These are phyloP conservation scores for Aspergillus awamori DNA, from an alignment of 2,329 filamentous ascomycete species.

Conservation along the genomic window DNA sequence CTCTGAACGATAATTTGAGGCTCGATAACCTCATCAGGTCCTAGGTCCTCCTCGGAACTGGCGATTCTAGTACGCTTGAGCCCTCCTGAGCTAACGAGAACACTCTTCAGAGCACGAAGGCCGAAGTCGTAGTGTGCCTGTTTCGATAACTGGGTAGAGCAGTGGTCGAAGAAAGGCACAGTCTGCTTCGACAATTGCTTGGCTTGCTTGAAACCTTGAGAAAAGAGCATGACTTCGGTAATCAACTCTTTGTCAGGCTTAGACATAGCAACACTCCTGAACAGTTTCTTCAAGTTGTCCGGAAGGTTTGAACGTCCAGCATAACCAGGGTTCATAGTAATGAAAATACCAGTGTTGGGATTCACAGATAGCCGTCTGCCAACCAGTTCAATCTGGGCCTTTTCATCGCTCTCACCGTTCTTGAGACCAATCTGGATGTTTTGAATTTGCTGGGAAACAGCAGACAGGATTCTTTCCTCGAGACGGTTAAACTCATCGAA, in stretches of 20 bases:
- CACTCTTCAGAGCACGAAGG: conserved; percentile 95
- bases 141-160: conserved; percentile 78
- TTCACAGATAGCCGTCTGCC: conserved; percentile 89
- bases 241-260: conserved; percentile 99
- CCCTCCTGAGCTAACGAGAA: conserved; percentile 94
- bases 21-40: conserved; percentile 75
- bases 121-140: conserved; percentile 99
- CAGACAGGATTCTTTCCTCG: conserved; percentile 95
- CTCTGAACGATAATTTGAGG: conserved; percentile 99
- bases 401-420: conserved; percentile 77
- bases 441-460: conserved; percentile 98
- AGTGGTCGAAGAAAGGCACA: conserved; percentile 97
- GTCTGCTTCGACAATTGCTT: conserved; percentile 93
- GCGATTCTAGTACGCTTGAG: conserved; percentile 83
- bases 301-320: conserved; percentile 96
- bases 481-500: conserved; percentile 99
- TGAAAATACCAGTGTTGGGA: conserved; percentile 95
- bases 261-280: conserved; percentile 99
- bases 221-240: conserved; percentile 99
- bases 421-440: conserved; percentile 97
- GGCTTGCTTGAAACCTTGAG: conserved; percentile 96
- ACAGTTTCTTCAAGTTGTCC: conserved; percentile 99
- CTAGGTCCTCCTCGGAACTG: conserved; percentile 57
- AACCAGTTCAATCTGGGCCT: conserved; percentile 89
- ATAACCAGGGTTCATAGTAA: conserved; percentile 99